A percentile compares a stretch with the other conserved stretches of the same genome.
Conservation (phyloP, 306 rosid species). For the Glycyrrhiza uralensis region DNA sequence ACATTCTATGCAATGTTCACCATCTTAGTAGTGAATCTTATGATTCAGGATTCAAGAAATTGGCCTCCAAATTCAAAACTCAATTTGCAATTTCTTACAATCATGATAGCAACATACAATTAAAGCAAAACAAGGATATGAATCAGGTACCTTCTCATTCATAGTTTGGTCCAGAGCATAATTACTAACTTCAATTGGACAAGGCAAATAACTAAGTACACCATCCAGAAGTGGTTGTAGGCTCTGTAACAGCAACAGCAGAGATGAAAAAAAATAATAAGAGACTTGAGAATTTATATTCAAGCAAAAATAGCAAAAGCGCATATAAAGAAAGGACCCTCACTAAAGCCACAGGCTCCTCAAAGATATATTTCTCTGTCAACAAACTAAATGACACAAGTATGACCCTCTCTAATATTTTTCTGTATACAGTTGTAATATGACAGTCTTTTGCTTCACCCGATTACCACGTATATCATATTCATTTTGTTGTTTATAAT, state of each 20-base stretch:
- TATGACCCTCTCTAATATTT: too few species aligned
- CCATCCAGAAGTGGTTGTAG: conserved; percentile 93
- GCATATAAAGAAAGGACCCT: too few species aligned
- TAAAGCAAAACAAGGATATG: conserved; percentile 13
- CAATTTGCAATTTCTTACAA: background rate
- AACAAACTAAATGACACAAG: too few species aligned
- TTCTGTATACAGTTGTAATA: too few species aligned
- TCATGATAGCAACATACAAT: background rate
- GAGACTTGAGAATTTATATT: background rate
- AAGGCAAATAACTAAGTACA: conserved; percentile 78
- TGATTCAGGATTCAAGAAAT: background rate
- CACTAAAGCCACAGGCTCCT: too few species aligned
- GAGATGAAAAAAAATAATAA: conserved; percentile 13
- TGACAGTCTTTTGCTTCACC: too few species aligned
- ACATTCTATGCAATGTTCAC: background rate
- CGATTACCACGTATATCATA: too few species aligned
- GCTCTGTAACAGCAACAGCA: conserved; percentile 54
- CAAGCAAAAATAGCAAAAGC: background rate
- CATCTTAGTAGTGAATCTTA: background rate
- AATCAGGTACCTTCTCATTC: conserved; percentile 63
- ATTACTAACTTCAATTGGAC: conserved; percentile 78
- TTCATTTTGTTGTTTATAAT: too few species aligned
- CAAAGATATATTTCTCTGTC: too few species aligned
- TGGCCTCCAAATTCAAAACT: background rate
- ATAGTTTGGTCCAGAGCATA: conserved; percentile 86